Conservation (phyloP, 108 stramenopile genomes). For the Skeletonema menzelii region DNA sequence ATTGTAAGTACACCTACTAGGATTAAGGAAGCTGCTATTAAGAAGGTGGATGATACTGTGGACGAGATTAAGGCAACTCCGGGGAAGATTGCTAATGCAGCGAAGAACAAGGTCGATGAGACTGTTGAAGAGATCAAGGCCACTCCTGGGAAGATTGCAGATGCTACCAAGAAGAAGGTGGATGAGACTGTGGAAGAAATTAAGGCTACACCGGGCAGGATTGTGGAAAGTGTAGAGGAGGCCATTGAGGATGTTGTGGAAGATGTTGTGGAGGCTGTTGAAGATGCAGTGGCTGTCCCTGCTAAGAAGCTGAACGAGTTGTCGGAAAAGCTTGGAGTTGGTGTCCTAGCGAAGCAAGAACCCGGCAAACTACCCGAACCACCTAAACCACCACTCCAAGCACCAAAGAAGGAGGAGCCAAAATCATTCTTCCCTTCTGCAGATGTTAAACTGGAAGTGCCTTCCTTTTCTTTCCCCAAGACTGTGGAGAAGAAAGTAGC, state of each 20-base stretch:
- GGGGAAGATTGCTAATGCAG: slow-evolving; percentile 18
- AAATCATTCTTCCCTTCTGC: slow-evolving; percentile 35
- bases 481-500: slow-evolving; percentile 11
- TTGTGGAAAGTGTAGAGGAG: slow-evolving; percentile 55
- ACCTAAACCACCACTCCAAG: slow-evolving; percentile 25
- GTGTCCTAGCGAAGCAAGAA: slow-evolving; percentile 25
- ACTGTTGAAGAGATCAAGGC: slow-evolving; percentile 10
- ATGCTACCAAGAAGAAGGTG: slow-evolving; percentile 52
- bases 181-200: slow-evolving; percentile 64
- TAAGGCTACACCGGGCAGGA: slow-evolving; percentile 69
- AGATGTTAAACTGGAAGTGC: slow-evolving; percentile 29
- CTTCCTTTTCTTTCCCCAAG: slow-evolving; percentile 37
- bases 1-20: slow-evolving; percentile 34
- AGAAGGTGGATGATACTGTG: slow-evolving; percentile 54
- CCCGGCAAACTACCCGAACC: slow-evolving; percentile 38
- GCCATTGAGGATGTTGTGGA: slow-evolving; percentile 61
- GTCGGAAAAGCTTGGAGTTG: slow-evolving; percentile 33
- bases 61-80: slow-evolving; percentile 66
- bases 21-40: slow-evolving; percentile 35
- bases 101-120: slow-evolving; percentile 9
- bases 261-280: slow-evolving; percentile 56
- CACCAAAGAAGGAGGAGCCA: slow-evolving; percentile 18
- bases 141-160: slow-evolving; percentile 34
- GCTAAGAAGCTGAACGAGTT: slow-evolving; percentile 57
- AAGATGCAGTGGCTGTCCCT: slow-evolving; percentile 69